Conservation (phyloP, 306 rosid species). For the Hylodesmum podocarpum region DNA sequence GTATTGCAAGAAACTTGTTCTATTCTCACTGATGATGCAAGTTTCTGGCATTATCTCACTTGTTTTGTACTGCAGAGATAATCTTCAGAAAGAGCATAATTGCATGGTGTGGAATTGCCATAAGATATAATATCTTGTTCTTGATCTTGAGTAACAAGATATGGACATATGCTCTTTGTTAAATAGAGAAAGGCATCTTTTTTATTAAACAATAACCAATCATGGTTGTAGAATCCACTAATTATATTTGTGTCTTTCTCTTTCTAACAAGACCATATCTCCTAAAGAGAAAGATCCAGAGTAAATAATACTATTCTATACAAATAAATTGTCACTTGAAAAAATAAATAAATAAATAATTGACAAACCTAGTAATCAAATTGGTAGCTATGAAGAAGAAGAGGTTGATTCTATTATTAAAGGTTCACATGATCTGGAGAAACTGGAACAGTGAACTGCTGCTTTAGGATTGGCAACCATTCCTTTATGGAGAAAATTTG, state of each 20-base stretch:
- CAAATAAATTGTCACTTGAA: constrained; percentile 41
- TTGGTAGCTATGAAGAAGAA: constrained; percentile 38
- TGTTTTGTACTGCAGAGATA: constrained; percentile 19
- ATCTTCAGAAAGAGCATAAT: constrained; percentile 24
- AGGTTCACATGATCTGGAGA: constrained; percentile 87
- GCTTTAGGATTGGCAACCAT: constrained; percentile 50
- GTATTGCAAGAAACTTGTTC: neutral
- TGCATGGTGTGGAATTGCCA: constrained; percentile 25
- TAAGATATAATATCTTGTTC: constrained; percentile 22
- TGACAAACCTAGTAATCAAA: constrained; percentile 29
- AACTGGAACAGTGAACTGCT: constrained; percentile 77
- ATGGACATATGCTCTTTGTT: neutral
- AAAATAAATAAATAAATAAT: constrained; percentile 22
- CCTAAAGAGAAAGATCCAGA: neutral
- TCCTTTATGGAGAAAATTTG: constrained; percentile 49
- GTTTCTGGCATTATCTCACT: constrained; percentile 17
- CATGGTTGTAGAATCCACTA: neutral
- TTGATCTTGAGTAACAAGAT: neutral
- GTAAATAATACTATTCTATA: constrained; percentile 37
- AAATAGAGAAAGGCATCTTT: neutral
- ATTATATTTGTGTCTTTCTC: neutral
- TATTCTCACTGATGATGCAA: neutral
- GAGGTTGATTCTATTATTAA: constrained; percentile 73
- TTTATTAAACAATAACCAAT: neutral
- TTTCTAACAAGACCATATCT: neutral